These are phyloP conservation scores for Arthrobotrys sphaeroides DNA, from an alignment of 2,329 filamentous ascomycete species.

Conservation along the genomic window DNA sequence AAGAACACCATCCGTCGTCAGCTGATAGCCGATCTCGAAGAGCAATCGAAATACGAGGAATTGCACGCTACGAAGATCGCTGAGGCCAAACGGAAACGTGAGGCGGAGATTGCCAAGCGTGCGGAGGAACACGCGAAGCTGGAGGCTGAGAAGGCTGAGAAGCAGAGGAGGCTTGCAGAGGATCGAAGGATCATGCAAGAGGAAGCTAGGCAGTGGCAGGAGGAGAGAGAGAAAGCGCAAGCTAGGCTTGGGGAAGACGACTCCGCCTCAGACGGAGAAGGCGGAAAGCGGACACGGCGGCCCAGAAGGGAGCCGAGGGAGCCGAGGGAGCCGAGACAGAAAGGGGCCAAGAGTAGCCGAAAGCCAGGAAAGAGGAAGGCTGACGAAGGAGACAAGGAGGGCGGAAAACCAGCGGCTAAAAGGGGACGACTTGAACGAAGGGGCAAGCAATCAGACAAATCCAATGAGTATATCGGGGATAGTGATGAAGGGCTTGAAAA, in stretches of 20 bases:
- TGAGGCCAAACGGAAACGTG: slow-evolving; percentile 79
- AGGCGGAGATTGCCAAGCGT: slow-evolving; percentile 79
- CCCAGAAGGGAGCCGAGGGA: slow-evolving; percentile 25
- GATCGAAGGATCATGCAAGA: slow-evolving; percentile 84
- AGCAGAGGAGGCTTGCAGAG: slow-evolving; percentile 80
- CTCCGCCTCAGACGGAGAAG: slow-evolving; percentile 29
- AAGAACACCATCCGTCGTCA: slow-evolving; percentile 93
- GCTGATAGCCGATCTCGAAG: slow-evolving; percentile 82
- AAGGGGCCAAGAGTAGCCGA: slow-evolving; percentile 21
- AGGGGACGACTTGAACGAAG: slow-evolving; percentile 37
- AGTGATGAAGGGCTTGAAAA: slow-evolving; percentile 40
- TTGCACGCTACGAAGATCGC: slow-evolving; percentile 89
- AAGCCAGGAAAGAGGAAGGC: slow-evolving; percentile 45
- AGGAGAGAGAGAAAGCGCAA: slow-evolving; percentile 44
- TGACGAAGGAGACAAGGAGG: slow-evolving; percentile 31
- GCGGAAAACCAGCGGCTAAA: slow-evolving; percentile 30
- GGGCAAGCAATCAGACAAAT: too few relatives aligned
- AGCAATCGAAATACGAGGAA: slow-evolving; percentile 89
- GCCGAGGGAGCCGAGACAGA: slow-evolving; percentile 23
- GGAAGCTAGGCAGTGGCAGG: slow-evolving; percentile 62
- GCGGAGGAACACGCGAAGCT: slow-evolving; percentile 74
- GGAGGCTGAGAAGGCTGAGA: slow-evolving; percentile 73
- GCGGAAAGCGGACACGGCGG: slow-evolving; percentile 38
- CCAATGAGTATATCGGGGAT: slow-evolving; percentile 40
- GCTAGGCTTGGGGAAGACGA: slow-evolving; percentile 3